phyloP scores from a whole-genome alignment of 768 basidiomycete species.

The Daedalea quercina region DNA sequence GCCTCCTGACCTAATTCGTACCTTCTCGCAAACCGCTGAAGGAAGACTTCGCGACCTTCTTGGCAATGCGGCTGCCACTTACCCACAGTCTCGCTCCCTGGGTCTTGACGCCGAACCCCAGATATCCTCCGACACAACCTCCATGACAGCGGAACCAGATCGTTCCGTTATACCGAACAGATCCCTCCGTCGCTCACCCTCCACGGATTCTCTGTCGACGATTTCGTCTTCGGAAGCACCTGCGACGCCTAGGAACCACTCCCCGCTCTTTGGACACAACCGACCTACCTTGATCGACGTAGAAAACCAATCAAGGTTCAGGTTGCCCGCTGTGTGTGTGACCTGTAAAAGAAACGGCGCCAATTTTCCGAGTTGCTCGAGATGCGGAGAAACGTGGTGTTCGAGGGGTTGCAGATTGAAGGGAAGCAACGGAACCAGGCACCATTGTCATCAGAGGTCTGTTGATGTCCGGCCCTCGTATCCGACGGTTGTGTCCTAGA shows the following conservation, averaged over 20 bases:
- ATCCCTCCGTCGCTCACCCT: slow-evolving; percentile 15
- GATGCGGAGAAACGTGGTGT: slow-evolving; percentile 27
- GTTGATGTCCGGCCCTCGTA: not conserved
- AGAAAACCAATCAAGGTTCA: slow-evolving; percentile 22
- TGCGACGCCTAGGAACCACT: slow-evolving; percentile 18
- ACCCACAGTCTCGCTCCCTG: not conserved
- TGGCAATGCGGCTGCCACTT: too few species aligned
- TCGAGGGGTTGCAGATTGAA: slow-evolving; percentile 22
- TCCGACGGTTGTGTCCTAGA: not conserved
- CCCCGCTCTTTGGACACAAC: slow-evolving; percentile 11
- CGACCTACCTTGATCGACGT: slow-evolving; percentile 19
- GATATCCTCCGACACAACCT: not conserved
- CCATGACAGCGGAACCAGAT: not conserved
- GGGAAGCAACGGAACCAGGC: slow-evolving; percentile 6
- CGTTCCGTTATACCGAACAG: slow-evolving; percentile 1
- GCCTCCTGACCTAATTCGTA: too few species aligned
- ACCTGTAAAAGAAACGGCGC: slow-evolving; percentile 22
- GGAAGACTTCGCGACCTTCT: too few species aligned
- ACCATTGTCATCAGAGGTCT: slow-evolving; percentile 3
- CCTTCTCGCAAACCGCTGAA: too few species aligned
- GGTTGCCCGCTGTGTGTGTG: slow-evolving; percentile 19
- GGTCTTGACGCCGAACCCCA: not conserved
- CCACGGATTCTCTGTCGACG: slow-evolving; percentile 20
- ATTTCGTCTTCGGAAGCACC: slow-evolving; percentile 24
- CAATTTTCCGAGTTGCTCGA: slow-evolving; percentile 26